phyloP scores from a whole-genome alignment of 345 rosid genomes.

The Camelina neglecta region DNA sequence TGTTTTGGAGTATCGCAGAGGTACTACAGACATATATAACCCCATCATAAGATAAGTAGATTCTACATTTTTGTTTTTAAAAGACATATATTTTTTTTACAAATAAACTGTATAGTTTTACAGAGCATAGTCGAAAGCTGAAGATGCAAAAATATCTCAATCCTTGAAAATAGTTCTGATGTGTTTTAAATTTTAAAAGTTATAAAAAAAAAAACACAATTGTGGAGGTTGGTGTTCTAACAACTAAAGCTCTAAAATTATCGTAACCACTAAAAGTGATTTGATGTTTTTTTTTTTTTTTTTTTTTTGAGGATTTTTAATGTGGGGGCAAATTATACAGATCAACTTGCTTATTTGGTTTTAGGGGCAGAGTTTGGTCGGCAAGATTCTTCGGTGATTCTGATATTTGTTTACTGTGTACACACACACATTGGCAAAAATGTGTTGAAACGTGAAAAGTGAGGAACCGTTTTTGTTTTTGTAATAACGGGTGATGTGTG shows the following conservation, averaged over 20 bases:
- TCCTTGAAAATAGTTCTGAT: neutral
- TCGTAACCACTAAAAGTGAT: constrained; percentile 21
- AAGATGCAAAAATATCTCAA: neutral
- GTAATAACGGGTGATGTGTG: constrained; percentile 35
- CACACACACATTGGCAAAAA: neutral
- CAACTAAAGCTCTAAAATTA: constrained; percentile 23
- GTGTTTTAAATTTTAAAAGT: neutral
- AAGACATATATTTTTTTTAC: too few species aligned
- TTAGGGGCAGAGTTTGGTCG: constrained; percentile 26
- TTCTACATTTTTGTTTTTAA: too few species aligned
- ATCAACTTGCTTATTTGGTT: neutral
- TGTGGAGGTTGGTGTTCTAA: constrained; percentile 20
- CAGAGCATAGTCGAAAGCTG: too few species aligned
- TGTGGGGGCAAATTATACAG: constrained; percentile 5
- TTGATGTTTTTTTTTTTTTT: neutral
- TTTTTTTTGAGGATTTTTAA: neutral
- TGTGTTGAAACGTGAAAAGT: constrained; percentile 30
- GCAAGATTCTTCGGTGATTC: constrained; percentile 35
- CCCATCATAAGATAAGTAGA: too few species aligned
- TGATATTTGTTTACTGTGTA: constrained; percentile 6
- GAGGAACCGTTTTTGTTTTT: constrained; percentile 20
- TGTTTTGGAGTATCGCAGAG: too few species aligned
- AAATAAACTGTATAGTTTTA: too few species aligned
- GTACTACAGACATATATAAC: too few species aligned
- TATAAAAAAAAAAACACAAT: neutral